A percentile compares a stretch with the other conserved stretches of the same genome.
Evolutionary conservation across 345 rosid species (phyloP).

Genomic region (Aegle marmelos): DNA sequence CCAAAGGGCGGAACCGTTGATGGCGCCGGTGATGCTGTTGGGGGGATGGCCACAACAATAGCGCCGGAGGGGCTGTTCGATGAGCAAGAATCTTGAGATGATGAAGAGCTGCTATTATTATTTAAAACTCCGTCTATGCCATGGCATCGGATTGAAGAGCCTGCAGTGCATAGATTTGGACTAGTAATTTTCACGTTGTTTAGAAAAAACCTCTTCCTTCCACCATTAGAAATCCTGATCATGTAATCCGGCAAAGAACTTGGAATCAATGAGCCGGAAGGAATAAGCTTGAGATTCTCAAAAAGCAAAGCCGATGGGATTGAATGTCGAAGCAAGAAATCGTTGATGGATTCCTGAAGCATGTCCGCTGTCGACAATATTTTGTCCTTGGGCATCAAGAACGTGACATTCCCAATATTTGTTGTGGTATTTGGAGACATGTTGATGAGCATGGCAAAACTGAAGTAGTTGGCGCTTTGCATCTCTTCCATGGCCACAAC

Average conservation of each 20-base stretch:
- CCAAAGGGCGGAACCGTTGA: neutral
- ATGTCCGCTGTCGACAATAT: constrained; percentile 37
- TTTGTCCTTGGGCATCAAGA: constrained; percentile 75
- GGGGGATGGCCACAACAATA: neutral
- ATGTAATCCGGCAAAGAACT: constrained; percentile 45
- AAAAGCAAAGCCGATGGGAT: constrained; percentile 68
- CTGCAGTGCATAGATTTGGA: constrained; percentile 59
- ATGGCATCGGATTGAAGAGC: constrained; percentile 71
- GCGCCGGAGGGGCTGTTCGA: constrained; percentile 20
- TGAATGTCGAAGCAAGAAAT: constrained; percentile 71
- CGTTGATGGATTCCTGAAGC: constrained; percentile 27
- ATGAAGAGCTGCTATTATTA: neutral
- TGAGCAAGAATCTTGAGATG: constrained; percentile 24
- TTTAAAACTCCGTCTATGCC: constrained; percentile 59
- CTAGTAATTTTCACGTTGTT: constrained; percentile 58
- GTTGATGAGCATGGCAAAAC: constrained; percentile 69
- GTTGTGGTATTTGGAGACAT: constrained; percentile 38
- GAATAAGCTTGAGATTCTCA: constrained; percentile 54
- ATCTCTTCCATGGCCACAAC: constrained; percentile 60
- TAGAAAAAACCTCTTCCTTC: constrained; percentile 45
- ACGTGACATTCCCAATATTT: constrained; percentile 45
- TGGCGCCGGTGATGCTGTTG: constrained; percentile 10
- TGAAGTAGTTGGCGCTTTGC: constrained; percentile 65
- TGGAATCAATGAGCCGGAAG: constrained; percentile 58
- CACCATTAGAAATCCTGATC: constrained; percentile 46